phyloP scores from a whole-genome alignment of 257 asterid species.

The Solanum appendiculatum region DNA sequence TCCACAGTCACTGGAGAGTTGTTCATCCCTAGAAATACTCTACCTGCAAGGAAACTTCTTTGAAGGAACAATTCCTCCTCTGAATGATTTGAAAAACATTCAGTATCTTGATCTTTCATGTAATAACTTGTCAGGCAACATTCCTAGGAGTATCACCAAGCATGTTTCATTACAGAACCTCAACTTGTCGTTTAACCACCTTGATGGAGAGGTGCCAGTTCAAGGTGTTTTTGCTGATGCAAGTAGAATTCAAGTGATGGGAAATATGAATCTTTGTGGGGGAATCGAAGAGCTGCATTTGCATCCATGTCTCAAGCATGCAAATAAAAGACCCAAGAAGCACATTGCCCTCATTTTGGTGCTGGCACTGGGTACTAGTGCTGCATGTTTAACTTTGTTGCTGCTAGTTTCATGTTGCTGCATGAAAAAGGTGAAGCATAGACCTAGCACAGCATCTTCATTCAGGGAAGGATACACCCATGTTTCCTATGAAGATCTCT shows the following conservation, averaged over 20 bases:
- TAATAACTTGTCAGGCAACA: constrained; percentile 25
- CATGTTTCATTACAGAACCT: constrained; percentile 15
- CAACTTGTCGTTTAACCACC: constrained; percentile 35
- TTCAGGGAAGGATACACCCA: constrained; percentile 7
- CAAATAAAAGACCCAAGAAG: constrained; percentile 2
- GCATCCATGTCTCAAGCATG: constrained; percentile 19
- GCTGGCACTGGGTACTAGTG: neutral
- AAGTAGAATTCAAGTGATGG: constrained; percentile 15
- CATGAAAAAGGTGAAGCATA: constrained; percentile 2
- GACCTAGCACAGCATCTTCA: constrained; percentile 2
- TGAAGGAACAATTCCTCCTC: constrained; percentile 25
- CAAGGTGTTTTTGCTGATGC: constrained; percentile 27
- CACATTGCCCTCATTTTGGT: constrained; percentile 5
- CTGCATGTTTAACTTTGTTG: constrained; percentile 17
- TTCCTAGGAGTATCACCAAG: constrained; percentile 17
- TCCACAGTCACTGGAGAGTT: constrained; percentile 21
- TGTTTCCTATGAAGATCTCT: constrained; percentile 31
- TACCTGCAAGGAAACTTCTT: constrained; percentile 21
- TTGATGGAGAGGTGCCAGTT: constrained; percentile 34
- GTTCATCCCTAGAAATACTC: constrained; percentile 24
- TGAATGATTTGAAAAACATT: constrained; percentile 15
- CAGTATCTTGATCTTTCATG: constrained; percentile 29
- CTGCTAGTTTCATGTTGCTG: constrained; percentile 18
- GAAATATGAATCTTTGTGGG: constrained; percentile 36
- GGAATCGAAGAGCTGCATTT: constrained; percentile 23